Evolutionary conservation across 371 early-diverging fungal genomes (phyloP).

Genomic region (Capillidium heterosporum): DNA sequence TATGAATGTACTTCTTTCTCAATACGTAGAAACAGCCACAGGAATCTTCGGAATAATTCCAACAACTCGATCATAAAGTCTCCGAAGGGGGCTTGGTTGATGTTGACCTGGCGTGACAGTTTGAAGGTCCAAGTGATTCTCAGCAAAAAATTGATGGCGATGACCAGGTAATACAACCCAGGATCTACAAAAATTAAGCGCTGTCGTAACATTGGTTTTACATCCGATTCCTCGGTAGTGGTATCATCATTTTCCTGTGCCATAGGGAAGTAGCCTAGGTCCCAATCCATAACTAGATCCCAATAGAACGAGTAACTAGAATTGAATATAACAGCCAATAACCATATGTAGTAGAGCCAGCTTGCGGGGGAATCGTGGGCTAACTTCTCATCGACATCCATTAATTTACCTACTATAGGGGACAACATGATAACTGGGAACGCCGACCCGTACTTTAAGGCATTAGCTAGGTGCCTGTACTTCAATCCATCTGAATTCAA

Average conservation of each 20-base stretch:
- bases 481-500: constrained; percentile 20
- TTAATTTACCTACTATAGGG: constrained; percentile 28
- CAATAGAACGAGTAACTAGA: constrained; percentile 86
- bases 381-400: neutral
- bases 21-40: constrained; percentile 79
- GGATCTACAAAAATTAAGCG: constrained; percentile 37
- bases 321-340: constrained; percentile 57
- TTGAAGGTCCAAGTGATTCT: constrained; percentile 76
- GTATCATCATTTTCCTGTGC: too few relatives aligned
- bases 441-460: constrained; percentile 65
- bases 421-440: constrained; percentile 71
- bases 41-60: constrained; percentile 70
- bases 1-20: constrained; percentile 34
- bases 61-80: constrained; percentile 55
- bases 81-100: constrained; percentile 38
- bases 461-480: constrained; percentile 65
- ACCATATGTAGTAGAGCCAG: constrained; percentile 2
- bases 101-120: constrained; percentile 46
- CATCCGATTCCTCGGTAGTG: neutral
- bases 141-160: constrained; percentile 53
- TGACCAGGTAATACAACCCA: constrained; percentile 47
- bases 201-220: constrained; percentile 27
- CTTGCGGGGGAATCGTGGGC: neutral
- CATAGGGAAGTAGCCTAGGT: constrained; percentile 25
- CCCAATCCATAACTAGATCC: constrained; percentile 88